Base-by-base conservation (phyloP, 2,329 filamentous ascomycete species). In the Xylariaceae sp. region DNA sequence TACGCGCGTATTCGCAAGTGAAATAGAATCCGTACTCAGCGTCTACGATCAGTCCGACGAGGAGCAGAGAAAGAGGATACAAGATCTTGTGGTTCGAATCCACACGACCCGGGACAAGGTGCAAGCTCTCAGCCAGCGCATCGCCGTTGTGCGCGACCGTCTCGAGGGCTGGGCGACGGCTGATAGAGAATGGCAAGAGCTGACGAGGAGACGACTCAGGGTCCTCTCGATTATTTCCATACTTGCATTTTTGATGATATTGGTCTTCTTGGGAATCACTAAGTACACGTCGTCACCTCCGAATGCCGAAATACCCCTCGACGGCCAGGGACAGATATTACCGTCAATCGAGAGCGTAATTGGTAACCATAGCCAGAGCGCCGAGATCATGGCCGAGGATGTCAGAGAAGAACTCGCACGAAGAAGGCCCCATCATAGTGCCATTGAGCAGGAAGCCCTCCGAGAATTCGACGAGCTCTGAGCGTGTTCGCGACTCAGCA, bases 121-220 rank as follows among this genome's bases (percentile, higher is more conserved):
- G 41, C 77, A 81, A 54, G 73, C 75, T 13, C 76, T 92, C 44
- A 84, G 84, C 60, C 78, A 77, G 49, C 79, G 89, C 53, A 82
- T 93, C 2, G 84, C 87, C 55, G 74, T 78, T 11, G 87, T 90
- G 10, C 80, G 84, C 53, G 74, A 80, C 57, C 79, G 83, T 6
- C 83, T 92, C 11, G 86, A 89, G 69, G 76, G 77, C 34, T 89
- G 88, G 81, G 87, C 89, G 71, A 79, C 78, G 58, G 80, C 82
- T 1, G 88, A 92, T 72, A 78, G 76, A 52, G 83, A 85, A 67
- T 88, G 86, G 79, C 83, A 89, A 73, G 85, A 88, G 67, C 83
- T 78, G 67, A 88, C 85, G n/a, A 77, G 84, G 61, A 79, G 76
- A 69, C 80, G 86, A 53, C 75, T 90, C 62, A 83, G 82, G 64